Evolutionary conservation across 1,139 yeast genomes (phyloP), one percentile per base, ranked within the genome.

Genomic region (Pneumocystis wakefieldiae): DNA sequence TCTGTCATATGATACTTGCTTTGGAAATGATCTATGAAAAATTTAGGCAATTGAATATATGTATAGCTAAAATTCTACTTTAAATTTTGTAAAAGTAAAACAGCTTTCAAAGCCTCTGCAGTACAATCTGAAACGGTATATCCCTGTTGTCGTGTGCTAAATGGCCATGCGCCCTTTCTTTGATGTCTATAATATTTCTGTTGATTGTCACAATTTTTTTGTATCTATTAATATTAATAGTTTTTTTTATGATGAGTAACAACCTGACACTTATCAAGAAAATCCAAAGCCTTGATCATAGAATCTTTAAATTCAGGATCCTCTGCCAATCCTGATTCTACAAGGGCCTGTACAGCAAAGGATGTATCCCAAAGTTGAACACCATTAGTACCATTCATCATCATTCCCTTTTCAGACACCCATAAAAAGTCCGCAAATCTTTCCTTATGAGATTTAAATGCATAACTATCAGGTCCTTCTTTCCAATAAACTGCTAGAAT

Each of bases 321-420:
- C 55, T 84, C 86, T 1, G 87, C 92, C 39, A 92, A 74, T 0
- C 96, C 96, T 0, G 96, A 87, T 71, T 82, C 77, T 66, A 88
- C 84, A 67, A 83, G 81, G 70, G 89, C 89, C 71, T 94, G 98
- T 38, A 92, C 78, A 69, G 87, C 86, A 74, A 94, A 92, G 0
- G 97, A 91, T 28, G 85, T 85, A 73, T 94, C 99, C 98, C 99
- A 94, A 0, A 87, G 91, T 73, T 94, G 99, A 0, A 89, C 90
- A 37, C 99, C 99, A 73, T 94, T 94, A 0, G 99, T 94, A 10
- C 99, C 99, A 87, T 87, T 88, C 64, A 88, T 86, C 3, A 92
- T 83, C 84, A 92, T 80, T 2, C 99, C 99, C 71, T 86, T 87
- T 0, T 92, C 86, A 0, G 96, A 94, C 75, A 86, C 86, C 74